These are phyloP conservation scores for Diaporthe australafricana DNA, from an alignment of 2,329 filamentous ascomycete genomes.

Conservation along the genomic window DNA sequence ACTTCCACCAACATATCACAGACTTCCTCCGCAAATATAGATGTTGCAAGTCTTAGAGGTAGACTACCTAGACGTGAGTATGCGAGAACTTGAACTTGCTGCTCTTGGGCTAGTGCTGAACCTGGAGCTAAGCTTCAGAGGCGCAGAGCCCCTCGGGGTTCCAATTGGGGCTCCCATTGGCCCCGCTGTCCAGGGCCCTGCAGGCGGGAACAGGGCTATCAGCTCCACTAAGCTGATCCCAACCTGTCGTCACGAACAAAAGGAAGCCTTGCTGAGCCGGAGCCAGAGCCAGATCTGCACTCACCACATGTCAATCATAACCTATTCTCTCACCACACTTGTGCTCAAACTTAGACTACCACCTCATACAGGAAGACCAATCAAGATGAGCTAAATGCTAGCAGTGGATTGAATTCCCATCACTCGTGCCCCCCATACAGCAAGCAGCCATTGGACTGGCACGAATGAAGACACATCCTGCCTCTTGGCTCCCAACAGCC, in stretches of 20 bases:
- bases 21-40: background rate
- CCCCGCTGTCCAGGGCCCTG: background rate
- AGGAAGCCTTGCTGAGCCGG: slow-evolving; percentile 8
- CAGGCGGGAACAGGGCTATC: slow-evolving; percentile 11
- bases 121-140: background rate
- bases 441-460: slow-evolving; percentile 28
- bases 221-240: slow-evolving; percentile 19
- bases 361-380: background rate
- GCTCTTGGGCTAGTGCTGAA: slow-evolving; percentile 5
- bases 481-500: slow-evolving; percentile 44
- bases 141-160: background rate
- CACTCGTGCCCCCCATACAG: slow-evolving; percentile 15
- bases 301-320: slow-evolving; percentile 17
- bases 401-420: slow-evolving; percentile 7
- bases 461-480: slow-evolving; percentile 49
- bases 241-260: slow-evolving; percentile 18
- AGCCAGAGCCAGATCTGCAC: slow-evolving; percentile 1
- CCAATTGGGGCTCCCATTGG: slow-evolving; percentile 20
- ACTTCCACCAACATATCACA: slow-evolving; percentile 16
- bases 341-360: background rate
- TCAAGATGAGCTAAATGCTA: slow-evolving; percentile 34
- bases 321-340: slow-evolving; percentile 6
- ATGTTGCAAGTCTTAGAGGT: background rate
- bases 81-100: background rate
- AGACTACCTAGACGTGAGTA: background rate